Evolutionary conservation across 257 asterid genomes (phyloP).

Genomic region (Scutellaria galericulata): DNA sequence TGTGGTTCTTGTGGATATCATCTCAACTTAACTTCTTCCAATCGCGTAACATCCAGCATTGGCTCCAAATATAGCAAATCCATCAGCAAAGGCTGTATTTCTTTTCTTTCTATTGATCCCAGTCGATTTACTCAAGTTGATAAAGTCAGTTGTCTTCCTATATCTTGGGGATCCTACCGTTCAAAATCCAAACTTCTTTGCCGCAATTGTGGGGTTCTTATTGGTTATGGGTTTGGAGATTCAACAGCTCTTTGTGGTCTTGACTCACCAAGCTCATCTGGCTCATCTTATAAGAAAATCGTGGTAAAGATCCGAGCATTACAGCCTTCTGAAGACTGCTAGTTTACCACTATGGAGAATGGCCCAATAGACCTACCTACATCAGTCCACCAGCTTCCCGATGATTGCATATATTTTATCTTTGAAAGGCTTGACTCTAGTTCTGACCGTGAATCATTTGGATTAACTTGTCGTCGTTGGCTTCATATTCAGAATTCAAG

Average conservation of each 20-base stretch:
- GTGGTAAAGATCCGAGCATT: conserved; percentile 67
- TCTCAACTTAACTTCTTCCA: conserved; percentile 70
- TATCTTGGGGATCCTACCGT: conserved; percentile 57
- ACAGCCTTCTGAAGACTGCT: conserved; percentile 57
- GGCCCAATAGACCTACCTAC: conserved; percentile 27
- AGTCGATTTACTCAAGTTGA: conserved; percentile 89
- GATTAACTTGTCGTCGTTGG: conserved; percentile 73
- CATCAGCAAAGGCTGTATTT: conserved; percentile 64
- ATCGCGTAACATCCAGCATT: conserved; percentile 59
- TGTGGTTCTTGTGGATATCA: conserved; percentile 86
- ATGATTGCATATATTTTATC: conserved; percentile 62
- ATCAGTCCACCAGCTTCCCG: conserved; percentile 53
- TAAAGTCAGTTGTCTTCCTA: conserved; percentile 65
- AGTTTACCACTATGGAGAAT: conserved; percentile 42
- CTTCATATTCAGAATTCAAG: conserved; percentile 63
- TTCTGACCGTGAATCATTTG: conserved; percentile 67
- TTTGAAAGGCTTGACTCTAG: conserved; percentile 55
- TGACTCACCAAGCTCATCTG: conserved; percentile 64
- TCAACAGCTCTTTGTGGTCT: conserved; percentile 66
- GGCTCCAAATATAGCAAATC: conserved; percentile 65
- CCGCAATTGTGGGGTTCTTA: conserved; percentile 70
- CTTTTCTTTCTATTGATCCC: conserved; percentile 65
- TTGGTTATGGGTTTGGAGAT: conserved; percentile 73
- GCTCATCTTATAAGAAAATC: conserved; percentile 61
- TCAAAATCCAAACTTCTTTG: conserved; percentile 80